Conservation (phyloP, 345 rosid species). For the Reutealis trisperma region DNA sequence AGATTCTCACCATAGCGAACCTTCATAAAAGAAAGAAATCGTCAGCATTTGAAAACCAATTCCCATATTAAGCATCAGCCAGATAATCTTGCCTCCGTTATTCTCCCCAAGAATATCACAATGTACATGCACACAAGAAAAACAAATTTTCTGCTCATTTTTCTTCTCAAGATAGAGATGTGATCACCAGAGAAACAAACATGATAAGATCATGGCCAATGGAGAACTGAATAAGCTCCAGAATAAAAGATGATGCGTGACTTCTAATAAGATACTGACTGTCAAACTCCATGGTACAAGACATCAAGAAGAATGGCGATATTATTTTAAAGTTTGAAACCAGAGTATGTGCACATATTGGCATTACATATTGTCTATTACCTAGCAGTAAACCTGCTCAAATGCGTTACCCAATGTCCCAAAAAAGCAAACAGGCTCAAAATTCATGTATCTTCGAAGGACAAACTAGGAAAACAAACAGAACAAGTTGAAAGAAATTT, state of each 20-base stretch:
- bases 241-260: background rate
- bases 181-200: background rate
- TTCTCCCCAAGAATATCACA: background rate
- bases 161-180: background rate
- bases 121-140: background rate
- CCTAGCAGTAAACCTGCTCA: background rate
- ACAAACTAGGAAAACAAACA: background rate
- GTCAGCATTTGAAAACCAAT: slow-evolving; percentile 18
- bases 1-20: slow-evolving; percentile 97
- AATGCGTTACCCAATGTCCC: background rate
- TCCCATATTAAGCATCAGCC: background rate
- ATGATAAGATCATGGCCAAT: background rate
- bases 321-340: background rate
- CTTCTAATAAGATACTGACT: background rate
- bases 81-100: background rate
- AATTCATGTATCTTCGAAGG: background rate
- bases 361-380: background rate
- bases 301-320: background rate
- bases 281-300: background rate
- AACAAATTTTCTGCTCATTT: background rate
- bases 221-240: background rate
- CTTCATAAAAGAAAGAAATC: slow-evolving; percentile 42
- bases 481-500: background rate
- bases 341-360: background rate
- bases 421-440: background rate